A percentile compares a stretch with the other conserved stretches of the same genome.
phyloP scores from a whole-genome alignment of 805 yeast species.

The Saccharomycopsis javanensis region DNA sequence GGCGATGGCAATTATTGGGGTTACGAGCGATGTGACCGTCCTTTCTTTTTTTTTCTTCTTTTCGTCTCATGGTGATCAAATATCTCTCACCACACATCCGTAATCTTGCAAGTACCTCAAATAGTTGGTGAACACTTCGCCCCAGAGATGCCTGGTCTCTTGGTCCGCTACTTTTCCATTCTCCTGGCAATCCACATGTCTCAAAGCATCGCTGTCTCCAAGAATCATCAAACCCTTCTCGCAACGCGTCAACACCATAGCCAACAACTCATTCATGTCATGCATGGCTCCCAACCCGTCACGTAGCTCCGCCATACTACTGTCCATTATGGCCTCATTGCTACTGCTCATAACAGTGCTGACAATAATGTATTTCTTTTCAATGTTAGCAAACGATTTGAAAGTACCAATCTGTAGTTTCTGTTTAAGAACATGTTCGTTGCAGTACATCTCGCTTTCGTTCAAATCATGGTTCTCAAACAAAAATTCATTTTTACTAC shows the following conservation, averaged over 20 bases:
- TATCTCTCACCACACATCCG: not conserved
- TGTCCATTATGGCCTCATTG: not conserved
- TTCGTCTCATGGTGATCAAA: not conserved
- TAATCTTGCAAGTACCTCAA: slow-evolving; percentile 14
- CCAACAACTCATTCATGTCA: slow-evolving; percentile 29
- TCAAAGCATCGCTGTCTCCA: slow-evolving; percentile 30
- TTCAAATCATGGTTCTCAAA: slow-evolving; percentile 19
- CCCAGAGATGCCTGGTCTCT: too few relatives aligned
- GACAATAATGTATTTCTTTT: slow-evolving; percentile 32
- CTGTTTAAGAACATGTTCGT: not conserved
- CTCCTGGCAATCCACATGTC: slow-evolving; percentile 2
- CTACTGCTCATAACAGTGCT: slow-evolving; percentile 30
- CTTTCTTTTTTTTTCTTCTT: too few relatives aligned
- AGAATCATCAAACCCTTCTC: slow-evolving; percentile 34
- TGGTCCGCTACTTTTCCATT: not conserved
- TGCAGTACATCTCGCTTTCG: slow-evolving; percentile 25
- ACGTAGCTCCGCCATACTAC: not conserved
- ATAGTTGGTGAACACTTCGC: slow-evolving; percentile 9
- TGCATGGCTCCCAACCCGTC: slow-evolving; percentile 13
- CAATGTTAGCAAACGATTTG: slow-evolving; percentile 40
- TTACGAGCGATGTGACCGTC: not conserved
- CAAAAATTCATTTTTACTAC: slow-evolving; percentile 10
- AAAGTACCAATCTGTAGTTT: slow-evolving; percentile 24
- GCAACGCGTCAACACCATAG: slow-evolving; percentile 30
- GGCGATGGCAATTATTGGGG: too few relatives aligned